These are phyloP conservation scores for Pythium periplocum DNA, from an alignment of 352 stramenopile species.

Conservation along the genomic window DNA sequence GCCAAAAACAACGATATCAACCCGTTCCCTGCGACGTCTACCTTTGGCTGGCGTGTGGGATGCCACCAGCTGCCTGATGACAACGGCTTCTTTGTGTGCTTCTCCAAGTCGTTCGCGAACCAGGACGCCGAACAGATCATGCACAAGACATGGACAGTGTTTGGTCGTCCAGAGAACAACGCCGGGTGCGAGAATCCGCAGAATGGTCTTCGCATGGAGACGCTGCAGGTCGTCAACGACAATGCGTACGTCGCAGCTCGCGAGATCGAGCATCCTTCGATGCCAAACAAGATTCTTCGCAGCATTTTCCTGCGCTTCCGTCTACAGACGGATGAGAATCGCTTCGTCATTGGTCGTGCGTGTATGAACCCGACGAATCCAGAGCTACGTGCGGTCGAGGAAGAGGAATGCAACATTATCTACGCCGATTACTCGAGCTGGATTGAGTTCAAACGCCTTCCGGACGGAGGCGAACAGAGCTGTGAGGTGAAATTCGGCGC, in stretches of 20 bases:
- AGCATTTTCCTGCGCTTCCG: constrained; percentile 29
- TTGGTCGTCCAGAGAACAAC: constrained; percentile 15
- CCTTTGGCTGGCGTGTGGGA: constrained; percentile 29
- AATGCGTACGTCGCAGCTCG: constrained; percentile 25
- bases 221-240: constrained; percentile 28
- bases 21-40: constrained; percentile 38
- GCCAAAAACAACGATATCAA: neutral
- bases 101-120: constrained; percentile 27
- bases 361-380: constrained; percentile 44
- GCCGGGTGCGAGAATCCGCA: constrained; percentile 11
- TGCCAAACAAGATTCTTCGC: constrained; percentile 24
- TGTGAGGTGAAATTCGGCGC: constrained; percentile 63
- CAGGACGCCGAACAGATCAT: constrained; percentile 19
- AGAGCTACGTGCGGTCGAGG: constrained; percentile 22
- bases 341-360: constrained; percentile 52
- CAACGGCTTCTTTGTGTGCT: constrained; percentile 26
- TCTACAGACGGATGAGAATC: constrained; percentile 24
- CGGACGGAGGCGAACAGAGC: constrained; percentile 28
- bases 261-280: constrained; percentile 23
- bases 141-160: constrained; percentile 23
- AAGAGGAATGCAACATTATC: constrained; percentile 17
- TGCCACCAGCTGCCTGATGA: constrained; percentile 23
- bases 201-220: constrained; percentile 21
- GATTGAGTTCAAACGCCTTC: constrained; percentile 35
- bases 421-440: constrained; percentile 27